phyloP scores from a whole-genome alignment of 495 filamentous ascomycete species.

The Thozetella sp. region DNA sequence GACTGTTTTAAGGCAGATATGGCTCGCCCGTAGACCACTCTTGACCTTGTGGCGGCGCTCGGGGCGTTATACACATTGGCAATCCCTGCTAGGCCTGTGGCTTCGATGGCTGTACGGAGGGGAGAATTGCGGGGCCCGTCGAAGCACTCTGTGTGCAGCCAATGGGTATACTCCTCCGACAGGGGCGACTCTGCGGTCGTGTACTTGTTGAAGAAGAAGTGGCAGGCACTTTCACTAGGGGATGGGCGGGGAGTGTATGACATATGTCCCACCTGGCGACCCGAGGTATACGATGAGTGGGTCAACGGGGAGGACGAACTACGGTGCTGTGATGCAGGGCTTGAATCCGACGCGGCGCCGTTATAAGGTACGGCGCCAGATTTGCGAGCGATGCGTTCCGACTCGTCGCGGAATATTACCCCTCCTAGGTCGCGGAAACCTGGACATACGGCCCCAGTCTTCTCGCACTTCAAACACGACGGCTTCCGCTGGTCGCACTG shows the following conservation, averaged over 20 bases:
- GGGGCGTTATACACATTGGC: background rate
- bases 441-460: background rate
- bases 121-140: background rate
- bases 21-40: background rate
- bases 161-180: background rate
- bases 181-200: background rate
- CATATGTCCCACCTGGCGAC: no score
- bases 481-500: constrained; percentile 1
- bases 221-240: background rate
- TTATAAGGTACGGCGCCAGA: no score
- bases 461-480: background rate
- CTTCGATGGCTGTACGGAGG: background rate
- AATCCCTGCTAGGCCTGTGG: background rate
- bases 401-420: constrained; percentile 1
- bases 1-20: background rate
- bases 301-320: no score
- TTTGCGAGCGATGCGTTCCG: background rate
- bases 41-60: background rate
- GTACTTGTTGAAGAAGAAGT: constrained; percentile 1
- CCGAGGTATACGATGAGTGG: no score
- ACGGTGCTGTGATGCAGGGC: no score
- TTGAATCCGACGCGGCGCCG: no score
- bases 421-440: background rate
- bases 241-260: background rate
- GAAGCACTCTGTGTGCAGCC: background rate